Percentiles rank a stretch among this genome's conserved stretches.
Evolutionary conservation across 208 protist species (phyloP).

Genomic region (Trypanosomatidae sp.): DNA sequence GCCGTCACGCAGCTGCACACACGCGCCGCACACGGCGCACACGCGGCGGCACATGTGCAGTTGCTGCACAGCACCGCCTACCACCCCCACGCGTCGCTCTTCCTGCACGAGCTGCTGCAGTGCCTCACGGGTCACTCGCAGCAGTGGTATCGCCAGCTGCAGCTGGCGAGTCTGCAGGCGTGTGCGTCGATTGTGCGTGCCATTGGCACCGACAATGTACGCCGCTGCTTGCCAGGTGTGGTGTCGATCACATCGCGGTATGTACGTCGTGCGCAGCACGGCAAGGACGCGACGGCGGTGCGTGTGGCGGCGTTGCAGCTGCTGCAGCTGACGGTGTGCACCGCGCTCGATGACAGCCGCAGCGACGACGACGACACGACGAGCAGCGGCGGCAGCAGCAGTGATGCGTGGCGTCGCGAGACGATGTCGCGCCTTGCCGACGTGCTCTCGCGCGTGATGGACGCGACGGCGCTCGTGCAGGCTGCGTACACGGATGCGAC

Average conservation of each 20-base stretch:
- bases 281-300: constrained; percentile 52
- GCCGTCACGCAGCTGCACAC: constrained; percentile 45
- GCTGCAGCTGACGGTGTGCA: constrained; percentile 12
- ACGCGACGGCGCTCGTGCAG: no score
- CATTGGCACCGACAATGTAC: constrained; percentile 35
- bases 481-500: no score
- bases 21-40: constrained; percentile 11
- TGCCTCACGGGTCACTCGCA: constrained; percentile 53
- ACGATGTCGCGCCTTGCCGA: no score
- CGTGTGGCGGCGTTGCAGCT: constrained; percentile 32
- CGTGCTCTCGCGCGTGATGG: no score
- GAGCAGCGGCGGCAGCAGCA: no score
- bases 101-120: constrained; percentile 70
- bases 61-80: constrained; percentile 40
- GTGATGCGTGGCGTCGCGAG: background rate
- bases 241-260: constrained; percentile 61
- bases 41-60: constrained; percentile 5
- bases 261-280: constrained; percentile 37
- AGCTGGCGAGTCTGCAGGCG: constrained; percentile 37
- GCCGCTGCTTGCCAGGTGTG: constrained; percentile 60
- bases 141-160: constrained; percentile 65
- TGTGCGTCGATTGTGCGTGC: constrained; percentile 39
- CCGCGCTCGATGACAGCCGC: constrained; percentile 2
- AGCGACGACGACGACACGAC: no score
- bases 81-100: constrained; percentile 61